A percentile compares a stretch with the other conserved stretches of the same genome.
Conservation (phyloP, 768 basidiomycete species). For the Mycena vulgaris region DNA sequence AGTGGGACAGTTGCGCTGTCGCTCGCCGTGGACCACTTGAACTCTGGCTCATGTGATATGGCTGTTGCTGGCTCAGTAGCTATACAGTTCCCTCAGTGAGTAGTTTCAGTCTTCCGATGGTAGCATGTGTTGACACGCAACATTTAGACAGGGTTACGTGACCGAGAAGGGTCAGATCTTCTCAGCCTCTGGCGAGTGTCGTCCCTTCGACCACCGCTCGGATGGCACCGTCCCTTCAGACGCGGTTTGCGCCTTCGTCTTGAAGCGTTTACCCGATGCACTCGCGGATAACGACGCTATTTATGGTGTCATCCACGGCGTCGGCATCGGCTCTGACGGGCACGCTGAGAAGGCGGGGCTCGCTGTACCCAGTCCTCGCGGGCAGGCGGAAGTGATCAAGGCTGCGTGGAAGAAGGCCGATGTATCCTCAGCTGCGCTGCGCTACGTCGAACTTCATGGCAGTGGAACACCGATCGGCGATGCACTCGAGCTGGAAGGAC, state of each 20-base stretch:
- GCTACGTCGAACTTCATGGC: conserved; percentile 1
- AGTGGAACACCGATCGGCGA: not conserved
- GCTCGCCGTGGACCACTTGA: not conserved
- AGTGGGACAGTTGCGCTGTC: conserved; percentile 3
- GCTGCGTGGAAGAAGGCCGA: not conserved
- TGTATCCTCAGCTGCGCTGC: not conserved
- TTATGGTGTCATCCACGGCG: not conserved
- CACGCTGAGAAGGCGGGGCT: not conserved
- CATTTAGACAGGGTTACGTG: not conserved
- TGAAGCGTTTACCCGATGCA: not conserved
- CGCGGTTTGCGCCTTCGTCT: conserved; percentile 1
- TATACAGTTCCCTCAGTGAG: not conserved
- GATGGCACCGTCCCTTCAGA: not conserved
- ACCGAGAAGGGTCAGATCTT: not conserved
- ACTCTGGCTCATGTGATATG: not conserved
- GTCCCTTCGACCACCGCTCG: not conserved
- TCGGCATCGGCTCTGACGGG: not conserved
- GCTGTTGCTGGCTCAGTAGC: not conserved
- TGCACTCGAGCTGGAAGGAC: not conserved
- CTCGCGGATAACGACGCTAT: not conserved
- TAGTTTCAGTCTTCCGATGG: no score
- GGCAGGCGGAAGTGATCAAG: conserved; percentile 1
- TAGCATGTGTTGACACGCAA: no score
- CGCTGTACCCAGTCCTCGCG: not conserved
- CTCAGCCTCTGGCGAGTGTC: not conserved